Base-by-base conservation (phyloP, 2,329 filamentous ascomycete genomes). In the Clonostachys chloroleuca region DNA sequence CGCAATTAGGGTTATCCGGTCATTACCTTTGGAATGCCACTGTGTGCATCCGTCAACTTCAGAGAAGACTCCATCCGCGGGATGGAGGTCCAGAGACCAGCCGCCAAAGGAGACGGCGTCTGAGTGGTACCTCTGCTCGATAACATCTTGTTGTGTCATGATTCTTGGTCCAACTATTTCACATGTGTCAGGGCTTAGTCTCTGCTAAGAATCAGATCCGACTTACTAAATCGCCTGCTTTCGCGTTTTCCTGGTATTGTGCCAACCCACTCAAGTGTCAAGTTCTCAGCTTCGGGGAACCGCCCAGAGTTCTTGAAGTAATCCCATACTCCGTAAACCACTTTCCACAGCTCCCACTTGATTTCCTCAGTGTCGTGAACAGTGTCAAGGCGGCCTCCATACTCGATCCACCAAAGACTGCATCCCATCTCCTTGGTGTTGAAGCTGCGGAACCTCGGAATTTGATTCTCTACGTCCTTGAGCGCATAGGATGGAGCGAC, bases 261-360 rank as follows among this genome's bases (percentile, higher is more conserved):
- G 36, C 56, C 56, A 12, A 58, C 54, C 54, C 56, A 57, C 37
- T 58, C 54, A 10, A 57, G 53, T 5, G 56, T 56, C 24, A 58
- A 46, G 20, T 55, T 58, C 37, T 54, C 56, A 2, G 56, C 56
- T 42, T 57, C 56, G 12, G 54, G 56, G 18, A 58, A 58, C 6
- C 50, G 53, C 12, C 56, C 56, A 12, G 53, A 55, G 49, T 57
- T 58, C 49, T 57, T 58, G 40, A 57, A 57, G 42, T 57, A 57
- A 41, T 58, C 50, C 54, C 56, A 58, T 2, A 58, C 52, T 14
- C 52, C 56, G 35, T 58, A 58, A 2, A 58, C 56, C 2, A 57
- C 56, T 24, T 52, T 52, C 55, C 56, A 58, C 10, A 58, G 51
- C 49, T 58, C 53, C 56, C 56, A 57, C 49, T 58, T 58, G 46